Evolutionary conservation across 2,329 filamentous ascomycete species (phyloP).

Genomic region (Didymella pomorum): DNA sequence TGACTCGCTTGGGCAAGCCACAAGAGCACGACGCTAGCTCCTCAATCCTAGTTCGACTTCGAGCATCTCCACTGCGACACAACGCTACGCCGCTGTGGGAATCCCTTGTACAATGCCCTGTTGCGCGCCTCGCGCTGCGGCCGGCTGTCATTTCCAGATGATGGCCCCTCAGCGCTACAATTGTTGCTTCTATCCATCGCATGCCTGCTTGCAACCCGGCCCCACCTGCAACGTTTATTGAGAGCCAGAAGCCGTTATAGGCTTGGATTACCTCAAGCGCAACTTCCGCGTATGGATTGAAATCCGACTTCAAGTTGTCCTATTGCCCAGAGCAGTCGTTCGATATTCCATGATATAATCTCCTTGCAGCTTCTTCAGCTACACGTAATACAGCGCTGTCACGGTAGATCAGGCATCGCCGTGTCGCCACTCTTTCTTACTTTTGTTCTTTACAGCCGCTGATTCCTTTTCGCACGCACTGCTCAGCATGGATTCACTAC

Average conservation of each 20-base stretch:
- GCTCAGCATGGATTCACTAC: conserved; percentile 37
- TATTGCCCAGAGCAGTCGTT: conserved; percentile 8
- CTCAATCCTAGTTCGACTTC: conserved; percentile 24
- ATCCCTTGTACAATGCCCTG: conserved; percentile 30
- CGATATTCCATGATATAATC: background rate
- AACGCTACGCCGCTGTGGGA: conserved; percentile 30
- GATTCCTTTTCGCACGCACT: background rate
- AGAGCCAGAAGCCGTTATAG: conserved; percentile 10
- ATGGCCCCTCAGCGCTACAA: conserved; percentile 27
- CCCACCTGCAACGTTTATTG: conserved; percentile 18
- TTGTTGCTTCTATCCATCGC: conserved; percentile 10
- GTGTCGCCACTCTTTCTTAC: background rate
- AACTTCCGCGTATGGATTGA: background rate
- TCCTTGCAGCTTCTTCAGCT: background rate
- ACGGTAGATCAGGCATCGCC: conserved; percentile 12
- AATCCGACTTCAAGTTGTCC: background rate
- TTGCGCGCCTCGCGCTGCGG: conserved; percentile 20
- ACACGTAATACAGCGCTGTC: conserved; percentile 9
- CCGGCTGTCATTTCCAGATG: conserved; percentile 35
- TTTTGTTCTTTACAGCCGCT: background rate
- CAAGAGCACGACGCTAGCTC: conserved; percentile 29
- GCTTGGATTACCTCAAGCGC: conserved; percentile 1
- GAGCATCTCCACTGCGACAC: conserved; percentile 35
- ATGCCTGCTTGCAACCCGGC: conserved; percentile 27
- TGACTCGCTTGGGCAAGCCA: conserved; percentile 43